Evolutionary conservation across 2,329 filamentous ascomycete genomes (phyloP).

Genomic region (Gremmenia infestans): DNA sequence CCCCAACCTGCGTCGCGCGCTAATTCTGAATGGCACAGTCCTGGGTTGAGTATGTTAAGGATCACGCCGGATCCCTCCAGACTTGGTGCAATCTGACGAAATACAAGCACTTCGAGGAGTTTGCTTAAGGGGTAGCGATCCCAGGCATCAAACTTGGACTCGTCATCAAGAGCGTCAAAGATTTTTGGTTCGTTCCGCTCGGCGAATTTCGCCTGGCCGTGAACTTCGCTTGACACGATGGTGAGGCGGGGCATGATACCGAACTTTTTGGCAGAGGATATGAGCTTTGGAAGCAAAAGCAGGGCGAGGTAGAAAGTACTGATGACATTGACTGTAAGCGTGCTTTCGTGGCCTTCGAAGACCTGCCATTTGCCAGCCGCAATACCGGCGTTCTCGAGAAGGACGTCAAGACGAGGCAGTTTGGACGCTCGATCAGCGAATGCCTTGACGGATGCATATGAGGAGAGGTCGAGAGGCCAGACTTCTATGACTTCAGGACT

Average conservation of each 20-base stretch:
- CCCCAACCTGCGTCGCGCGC: slow-evolving; percentile 31
- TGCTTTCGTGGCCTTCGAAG: slow-evolving; percentile 36
- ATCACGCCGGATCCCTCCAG: slow-evolving; percentile 34
- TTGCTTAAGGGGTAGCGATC: slow-evolving; percentile 42
- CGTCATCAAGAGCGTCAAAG: slow-evolving; percentile 3
- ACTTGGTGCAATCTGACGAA: slow-evolving; percentile 35
- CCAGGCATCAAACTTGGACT: background rate
- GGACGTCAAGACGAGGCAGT: slow-evolving; percentile 9
- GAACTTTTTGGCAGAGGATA: slow-evolving; percentile 27
- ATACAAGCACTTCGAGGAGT: slow-evolving; percentile 41
- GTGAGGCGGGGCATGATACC: background rate
- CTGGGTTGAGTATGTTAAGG: slow-evolving; percentile 49
- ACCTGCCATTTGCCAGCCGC: slow-evolving; percentile 2
- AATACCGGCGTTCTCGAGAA: slow-evolving; percentile 14
- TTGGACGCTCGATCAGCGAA: slow-evolving; percentile 8
- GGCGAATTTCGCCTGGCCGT: background rate
- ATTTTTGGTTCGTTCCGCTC: background rate
- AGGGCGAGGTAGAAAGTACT: slow-evolving; percentile 42
- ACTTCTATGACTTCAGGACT: slow-evolving; percentile 7
- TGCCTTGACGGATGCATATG: slow-evolving; percentile 9
- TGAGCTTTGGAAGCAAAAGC: slow-evolving; percentile 39
- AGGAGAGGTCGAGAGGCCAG: slow-evolving; percentile 14
- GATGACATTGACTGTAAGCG: slow-evolving; percentile 44
- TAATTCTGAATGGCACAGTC: slow-evolving; percentile 46
- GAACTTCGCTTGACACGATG: slow-evolving; percentile 10